Base-by-base conservation (phyloP, 495 filamentous ascomycete species). In the Pyronema omphalodes region DNA sequence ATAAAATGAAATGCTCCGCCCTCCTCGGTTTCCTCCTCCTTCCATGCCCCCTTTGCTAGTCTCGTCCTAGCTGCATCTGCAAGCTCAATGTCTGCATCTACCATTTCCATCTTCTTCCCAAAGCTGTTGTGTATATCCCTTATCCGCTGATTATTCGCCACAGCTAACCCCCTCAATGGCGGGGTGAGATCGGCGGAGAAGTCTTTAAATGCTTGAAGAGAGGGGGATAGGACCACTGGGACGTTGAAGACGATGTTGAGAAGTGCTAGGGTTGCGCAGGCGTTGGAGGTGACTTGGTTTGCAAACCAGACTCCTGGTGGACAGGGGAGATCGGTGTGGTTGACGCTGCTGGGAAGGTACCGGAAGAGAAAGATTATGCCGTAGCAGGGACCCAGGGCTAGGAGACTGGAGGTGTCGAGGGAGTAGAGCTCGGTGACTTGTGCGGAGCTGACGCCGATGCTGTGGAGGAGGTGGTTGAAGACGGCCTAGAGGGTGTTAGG, bases 171-270 rank as follows among this genome's bases (percentile, higher is more conserved):
- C 35, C 87, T 77, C 44, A 84, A 68, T 1, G 83, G 75, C 2
- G 89, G 83, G 2, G 75, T 74, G 23, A 94, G 73, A 6, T 69
- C 68, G 58, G 67, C 70, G 0, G 86, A 88, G 54, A 80, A 79
- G 0, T 80, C 68, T 59, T 82, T 87, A 66, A 95, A 91, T 35
- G 71, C 63, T 17, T 69, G 63, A 1, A 95, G 73, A 58, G 79
- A 71, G 12, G 76, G 68, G 4, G 86, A 86, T 5, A 94, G 70
- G 9, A 75, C 67, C 8, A 87, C 68, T 41, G 67, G 65, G 17
- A 82, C 73, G 61, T 95, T 98, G 74, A 93, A 88, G 60, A 94
- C 72, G 52, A 94, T 91, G 53, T 95, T 95, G 19, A 94, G 68
- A 48, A 95, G 67, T 3, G 91, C 89, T 15, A 93, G 77, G 29